Percentiles rank a stretch among this genome's conserved stretches.
Conservation (phyloP, 768 basidiomycete genomes). For the Hysterangium stoloniferum region DNA sequence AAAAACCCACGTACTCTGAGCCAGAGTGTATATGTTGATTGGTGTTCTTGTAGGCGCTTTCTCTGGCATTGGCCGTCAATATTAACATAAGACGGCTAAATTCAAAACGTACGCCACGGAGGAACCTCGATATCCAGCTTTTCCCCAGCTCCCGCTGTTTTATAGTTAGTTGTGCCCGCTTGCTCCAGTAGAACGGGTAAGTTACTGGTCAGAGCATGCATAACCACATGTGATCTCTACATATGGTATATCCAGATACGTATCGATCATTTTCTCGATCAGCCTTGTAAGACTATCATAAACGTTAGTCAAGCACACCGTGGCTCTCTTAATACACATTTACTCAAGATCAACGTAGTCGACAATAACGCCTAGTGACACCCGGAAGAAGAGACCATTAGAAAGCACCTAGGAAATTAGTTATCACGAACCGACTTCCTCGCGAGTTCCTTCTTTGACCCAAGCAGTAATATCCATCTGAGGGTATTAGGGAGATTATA, state of each 20-base stretch:
- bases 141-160: conserved; percentile 75
- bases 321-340: conserved; percentile 14
- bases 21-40: conserved; percentile 78
- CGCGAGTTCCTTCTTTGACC: conserved; percentile 74
- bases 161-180: conserved; percentile 3
- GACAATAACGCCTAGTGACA: conserved; percentile 53
- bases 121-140: conserved; percentile 76
- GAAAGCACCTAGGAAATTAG: conserved; percentile 10
- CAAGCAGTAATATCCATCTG: conserved; percentile 92
- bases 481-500: conserved; percentile 20
- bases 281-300: conserved; percentile 50
- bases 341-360: conserved; percentile 70
- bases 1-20: conserved; percentile 56
- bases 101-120: conserved; percentile 78
- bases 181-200: not conserved
- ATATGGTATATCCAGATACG: conserved; percentile 79
- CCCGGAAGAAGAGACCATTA: conserved; percentile 10
- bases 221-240: conserved; percentile 88
- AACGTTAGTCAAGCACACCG: not conserved
- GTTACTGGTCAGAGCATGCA: conserved; percentile 88
- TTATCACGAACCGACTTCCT: conserved; percentile 41
- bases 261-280: conserved; percentile 70
- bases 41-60: conserved; percentile 66
- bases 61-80: conserved; percentile 19
- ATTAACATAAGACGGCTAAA: conserved; percentile 3